phyloP scores from a whole-genome alignment of 169 alveolate species.

The Cyclospora cayetanensis region DNA sequence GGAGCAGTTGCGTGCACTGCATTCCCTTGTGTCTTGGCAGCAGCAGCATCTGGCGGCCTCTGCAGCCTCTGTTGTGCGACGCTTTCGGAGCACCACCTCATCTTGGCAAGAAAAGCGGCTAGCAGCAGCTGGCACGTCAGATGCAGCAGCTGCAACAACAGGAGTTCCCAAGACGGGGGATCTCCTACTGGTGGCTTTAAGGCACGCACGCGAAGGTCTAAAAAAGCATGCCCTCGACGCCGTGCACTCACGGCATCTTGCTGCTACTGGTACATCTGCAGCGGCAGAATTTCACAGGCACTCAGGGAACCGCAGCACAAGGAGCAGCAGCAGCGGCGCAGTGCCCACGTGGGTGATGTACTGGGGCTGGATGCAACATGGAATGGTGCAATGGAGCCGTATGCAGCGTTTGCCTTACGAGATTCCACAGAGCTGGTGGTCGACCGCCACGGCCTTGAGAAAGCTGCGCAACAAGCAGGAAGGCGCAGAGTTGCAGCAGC shows the following conservation, averaged over 20 bases:
- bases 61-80: not conserved
- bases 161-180: not conserved
- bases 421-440: not conserved
- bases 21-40: constrained; percentile 12
- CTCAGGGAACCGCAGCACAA: not conserved
- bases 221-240: not conserved
- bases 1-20: not conserved
- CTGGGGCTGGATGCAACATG: constrained; percentile 36
- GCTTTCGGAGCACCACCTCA: not conserved
- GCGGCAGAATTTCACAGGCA: not conserved
- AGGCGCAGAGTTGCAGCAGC: constrained; percentile 12
- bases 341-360: not conserved
- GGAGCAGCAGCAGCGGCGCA: not conserved
- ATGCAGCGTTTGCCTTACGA: constrained; percentile 31
- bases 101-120: constrained; percentile 3
- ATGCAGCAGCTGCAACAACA: constrained; percentile 29
- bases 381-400: constrained; percentile 2
- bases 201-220: not conserved
- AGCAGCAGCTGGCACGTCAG: constrained; percentile 14
- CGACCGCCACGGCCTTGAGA: constrained; percentile 6
- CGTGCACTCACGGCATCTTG: not conserved
- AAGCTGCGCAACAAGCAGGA: not conserved
- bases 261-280: not conserved
- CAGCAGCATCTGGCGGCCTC: constrained; percentile 25
- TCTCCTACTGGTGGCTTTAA: not conserved